Conservation (phyloP, 2,329 filamentous ascomycete species). For the Penicillium griseofulvum region DNA sequence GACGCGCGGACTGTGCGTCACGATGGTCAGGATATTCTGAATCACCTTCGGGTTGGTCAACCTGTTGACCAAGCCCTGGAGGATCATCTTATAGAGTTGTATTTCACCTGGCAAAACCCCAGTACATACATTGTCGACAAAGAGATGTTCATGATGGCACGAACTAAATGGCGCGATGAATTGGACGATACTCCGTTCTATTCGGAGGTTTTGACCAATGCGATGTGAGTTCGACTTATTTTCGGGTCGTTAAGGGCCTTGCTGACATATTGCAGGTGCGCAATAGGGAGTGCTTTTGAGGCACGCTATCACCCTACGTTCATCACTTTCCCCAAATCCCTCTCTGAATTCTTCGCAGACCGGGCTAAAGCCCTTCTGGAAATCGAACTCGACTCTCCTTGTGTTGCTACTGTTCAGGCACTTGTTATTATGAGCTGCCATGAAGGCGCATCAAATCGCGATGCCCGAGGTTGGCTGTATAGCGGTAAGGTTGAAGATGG, state of each 20-base stretch:
- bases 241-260: neutral
- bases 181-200: slow-evolving; percentile 42
- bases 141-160: slow-evolving; percentile 39
- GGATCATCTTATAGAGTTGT: slow-evolving; percentile 46
- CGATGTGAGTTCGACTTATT: slow-evolving; percentile 30
- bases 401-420: slow-evolving; percentile 50
- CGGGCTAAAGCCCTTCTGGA: slow-evolving; percentile 48
- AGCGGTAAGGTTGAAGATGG: slow-evolving; percentile 36
- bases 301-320: slow-evolving; percentile 45
- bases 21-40: slow-evolving; percentile 42
- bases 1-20: slow-evolving; percentile 40
- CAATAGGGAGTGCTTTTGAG: slow-evolving; percentile 46
- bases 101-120: slow-evolving; percentile 51
- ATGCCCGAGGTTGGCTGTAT: slow-evolving; percentile 49
- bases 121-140: slow-evolving; percentile 48
- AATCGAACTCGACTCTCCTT: slow-evolving; percentile 49
- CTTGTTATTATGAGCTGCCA: slow-evolving; percentile 47
- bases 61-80: slow-evolving; percentile 42
- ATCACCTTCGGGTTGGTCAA: slow-evolving; percentile 44
- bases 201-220: slow-evolving; percentile 43
- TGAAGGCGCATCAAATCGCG: slow-evolving; percentile 45
- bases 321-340: slow-evolving; percentile 38
- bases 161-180: slow-evolving; percentile 37
- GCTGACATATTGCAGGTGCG: slow-evolving; percentile 32
- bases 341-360: slow-evolving; percentile 41